phyloP scores from a whole-genome alignment of 306 rosid species.

The Glycyrrhiza uralensis region DNA sequence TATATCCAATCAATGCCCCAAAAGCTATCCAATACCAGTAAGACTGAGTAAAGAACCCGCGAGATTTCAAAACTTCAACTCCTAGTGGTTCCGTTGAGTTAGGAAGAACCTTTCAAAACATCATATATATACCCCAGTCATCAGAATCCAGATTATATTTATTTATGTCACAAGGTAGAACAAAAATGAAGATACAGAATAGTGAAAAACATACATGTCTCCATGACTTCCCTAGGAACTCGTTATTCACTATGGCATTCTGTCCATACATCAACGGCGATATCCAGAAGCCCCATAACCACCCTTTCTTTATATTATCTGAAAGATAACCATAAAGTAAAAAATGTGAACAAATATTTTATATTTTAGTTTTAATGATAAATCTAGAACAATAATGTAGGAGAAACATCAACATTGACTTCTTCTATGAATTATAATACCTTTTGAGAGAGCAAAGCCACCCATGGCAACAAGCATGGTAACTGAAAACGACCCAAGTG shows the following conservation, averaged over 20 bases:
- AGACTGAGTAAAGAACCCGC: slow-evolving; percentile 41
- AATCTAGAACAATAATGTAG: neutral
- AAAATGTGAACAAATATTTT: neutral
- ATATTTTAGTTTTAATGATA: too few species aligned
- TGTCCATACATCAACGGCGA: slow-evolving; percentile 45
- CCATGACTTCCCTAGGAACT: slow-evolving; percentile 39
- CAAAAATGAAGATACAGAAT: neutral
- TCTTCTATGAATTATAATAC: slow-evolving; percentile 20
- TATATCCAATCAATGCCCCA: slow-evolving; percentile 32
- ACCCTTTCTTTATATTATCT: slow-evolving; percentile 35
- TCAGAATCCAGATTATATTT: neutral
- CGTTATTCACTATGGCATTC: slow-evolving; percentile 39
- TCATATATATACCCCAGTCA: neutral
- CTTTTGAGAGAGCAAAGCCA: slow-evolving; percentile 52
- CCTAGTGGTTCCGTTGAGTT: slow-evolving; percentile 40
- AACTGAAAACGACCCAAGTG: slow-evolving; percentile 36
- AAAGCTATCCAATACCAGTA: slow-evolving; percentile 37
- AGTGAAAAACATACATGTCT: slow-evolving; percentile 21
- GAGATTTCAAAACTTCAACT: slow-evolving; percentile 38
- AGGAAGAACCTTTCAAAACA: slow-evolving; percentile 36
- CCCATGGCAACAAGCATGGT: slow-evolving; percentile 37
- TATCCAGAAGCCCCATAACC: slow-evolving; percentile 45
- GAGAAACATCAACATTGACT: neutral
- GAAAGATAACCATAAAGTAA: neutral
- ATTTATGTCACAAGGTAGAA: neutral